Percentiles rank a stretch among this genome's conserved stretches.
phyloP scores from a whole-genome alignment of 176 grass and related monocot genomes.

The Pontederia paniculata region DNA sequence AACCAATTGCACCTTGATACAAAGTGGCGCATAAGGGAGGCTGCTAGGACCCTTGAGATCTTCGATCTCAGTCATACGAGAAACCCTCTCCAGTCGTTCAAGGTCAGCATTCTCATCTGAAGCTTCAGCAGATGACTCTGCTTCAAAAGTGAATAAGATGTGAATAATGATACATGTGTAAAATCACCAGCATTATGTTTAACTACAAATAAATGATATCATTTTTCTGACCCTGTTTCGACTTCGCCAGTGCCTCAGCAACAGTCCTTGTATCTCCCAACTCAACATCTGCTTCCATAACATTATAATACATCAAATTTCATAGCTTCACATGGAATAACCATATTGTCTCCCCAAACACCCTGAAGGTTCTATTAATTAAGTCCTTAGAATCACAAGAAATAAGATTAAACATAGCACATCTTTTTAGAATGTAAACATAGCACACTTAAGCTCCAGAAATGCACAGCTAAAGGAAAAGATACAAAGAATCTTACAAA shows the following conservation, averaged over 20 bases:
- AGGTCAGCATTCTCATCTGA: conserved; percentile 44
- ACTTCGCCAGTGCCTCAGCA: conserved; percentile 84
- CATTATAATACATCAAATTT: neutral
- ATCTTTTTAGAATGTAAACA: too few relatives aligned
- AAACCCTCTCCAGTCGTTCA: conserved; percentile 46
- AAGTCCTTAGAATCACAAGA: neutral
- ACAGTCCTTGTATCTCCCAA: conserved; percentile 54
- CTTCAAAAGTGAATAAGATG: conserved; percentile 1
- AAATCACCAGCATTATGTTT: neutral
- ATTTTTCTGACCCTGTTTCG: conserved; percentile 60
- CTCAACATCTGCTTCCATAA: conserved; percentile 55
- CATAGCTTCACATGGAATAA: neutral
- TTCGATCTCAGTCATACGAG: conserved; percentile 87
- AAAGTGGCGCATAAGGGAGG: conserved; percentile 58
- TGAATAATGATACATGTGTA: neutral
- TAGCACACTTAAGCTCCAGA: too few relatives aligned
- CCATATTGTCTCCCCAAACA: neutral
- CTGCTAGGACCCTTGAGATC: conserved; percentile 61
- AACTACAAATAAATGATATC: conserved; percentile 6
- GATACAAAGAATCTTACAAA: too few relatives aligned
- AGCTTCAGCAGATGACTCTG: conserved; percentile 48
- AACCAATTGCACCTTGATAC: conserved; percentile 56
- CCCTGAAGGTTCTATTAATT: too few relatives aligned
- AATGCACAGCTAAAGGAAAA: too few relatives aligned
- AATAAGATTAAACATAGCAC: neutral